Conservation (phyloP, 495 filamentous ascomycete species). For the Penicillium longicatenatum region DNA sequence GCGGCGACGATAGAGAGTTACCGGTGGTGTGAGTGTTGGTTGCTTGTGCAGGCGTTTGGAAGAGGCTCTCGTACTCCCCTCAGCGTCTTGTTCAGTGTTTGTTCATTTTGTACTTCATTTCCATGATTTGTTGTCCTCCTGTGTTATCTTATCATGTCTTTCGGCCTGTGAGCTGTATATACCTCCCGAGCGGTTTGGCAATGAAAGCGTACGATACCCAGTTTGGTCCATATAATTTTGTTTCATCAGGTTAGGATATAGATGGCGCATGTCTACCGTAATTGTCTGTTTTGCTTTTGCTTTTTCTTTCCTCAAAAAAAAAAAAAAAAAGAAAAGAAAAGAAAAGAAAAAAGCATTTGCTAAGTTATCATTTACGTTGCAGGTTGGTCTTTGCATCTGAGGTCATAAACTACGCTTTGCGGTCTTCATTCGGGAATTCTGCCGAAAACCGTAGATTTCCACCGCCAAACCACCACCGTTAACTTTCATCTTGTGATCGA, state of each 20-base stretch:
- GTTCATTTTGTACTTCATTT: constrained; percentile 15
- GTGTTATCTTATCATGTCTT: constrained; percentile 40
- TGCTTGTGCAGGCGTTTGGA: constrained; percentile 10
- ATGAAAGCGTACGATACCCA: constrained; percentile 50
- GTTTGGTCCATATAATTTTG: constrained; percentile 5
- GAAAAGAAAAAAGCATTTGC: too few relatives aligned
- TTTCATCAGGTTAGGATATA: background rate
- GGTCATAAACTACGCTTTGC: background rate
- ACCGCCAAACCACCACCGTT: constrained; percentile 13
- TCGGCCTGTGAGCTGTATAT: constrained; percentile 49
- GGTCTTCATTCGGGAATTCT: constrained; percentile 30
- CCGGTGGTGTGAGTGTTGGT: constrained; percentile 11
- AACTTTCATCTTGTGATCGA: constrained; percentile 11
- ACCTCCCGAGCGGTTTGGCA: constrained; percentile 43
- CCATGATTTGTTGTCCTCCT: constrained; percentile 28
- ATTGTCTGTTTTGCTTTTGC: too few relatives aligned
- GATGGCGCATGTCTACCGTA: background rate
- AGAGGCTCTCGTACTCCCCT: constrained; percentile 20
- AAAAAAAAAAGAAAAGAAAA: too few relatives aligned
- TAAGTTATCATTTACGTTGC: too few relatives aligned
- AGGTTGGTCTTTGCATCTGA: too few relatives aligned
- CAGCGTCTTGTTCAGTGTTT: constrained; percentile 19
- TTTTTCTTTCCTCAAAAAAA: too few relatives aligned
- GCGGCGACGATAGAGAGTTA: constrained; percentile 22
- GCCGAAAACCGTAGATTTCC: constrained; percentile 43